Base-by-base conservation (phyloP, 129 eudicot species). In the Pittosporum tobira region DNA sequence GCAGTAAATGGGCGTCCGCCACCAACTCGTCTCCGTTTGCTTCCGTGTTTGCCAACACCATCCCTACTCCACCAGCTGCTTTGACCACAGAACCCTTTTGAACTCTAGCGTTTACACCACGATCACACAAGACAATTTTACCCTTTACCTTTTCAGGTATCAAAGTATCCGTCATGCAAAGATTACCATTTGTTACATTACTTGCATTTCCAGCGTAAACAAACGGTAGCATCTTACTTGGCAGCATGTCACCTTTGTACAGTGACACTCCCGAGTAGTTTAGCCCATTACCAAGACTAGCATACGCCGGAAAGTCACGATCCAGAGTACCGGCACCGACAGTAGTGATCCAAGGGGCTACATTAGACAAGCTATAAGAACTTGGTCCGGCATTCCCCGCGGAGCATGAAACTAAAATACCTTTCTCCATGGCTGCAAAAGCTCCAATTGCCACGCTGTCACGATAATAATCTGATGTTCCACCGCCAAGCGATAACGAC, bases 321-420 rank as follows among this genome's bases (percentile, higher is more conserved):
- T 91, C 98, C 21, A 91, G 48, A 0, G 98, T 91, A 1, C 98
- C 98, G 4, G 98, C 98, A n/a, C 98, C 98, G 50, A 91, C 98
- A 44, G 98, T 91, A 16, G 90, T 83, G 1, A 91, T 91, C 98
- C 96, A 91, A n/a, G 95, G 96, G 2, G 98, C 81, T 58, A 86
- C 68, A 69, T 91, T 91, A 27, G 98, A 83, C 54, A 91, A 64
- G 61, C 96, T 91, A 73, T 54, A 86, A 0, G 98, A 18, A 61
- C 84, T 86, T 12, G 98, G 96, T 11, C 98, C 98, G 0, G 90
- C 98, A 69, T 91, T 91, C 5, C 98, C 98, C 28, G 96, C 98
- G 0, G 98, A 91, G 55, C 96, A 86, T 15, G 90, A 80, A 4
- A 91, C 85, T 46, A 86, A 30, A 53, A 91, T 91, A 5, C 98